Evolutionary conservation across 192 early-diverging fungal species (phyloP).

Genomic region (Martensiomyces pterosporus): DNA sequence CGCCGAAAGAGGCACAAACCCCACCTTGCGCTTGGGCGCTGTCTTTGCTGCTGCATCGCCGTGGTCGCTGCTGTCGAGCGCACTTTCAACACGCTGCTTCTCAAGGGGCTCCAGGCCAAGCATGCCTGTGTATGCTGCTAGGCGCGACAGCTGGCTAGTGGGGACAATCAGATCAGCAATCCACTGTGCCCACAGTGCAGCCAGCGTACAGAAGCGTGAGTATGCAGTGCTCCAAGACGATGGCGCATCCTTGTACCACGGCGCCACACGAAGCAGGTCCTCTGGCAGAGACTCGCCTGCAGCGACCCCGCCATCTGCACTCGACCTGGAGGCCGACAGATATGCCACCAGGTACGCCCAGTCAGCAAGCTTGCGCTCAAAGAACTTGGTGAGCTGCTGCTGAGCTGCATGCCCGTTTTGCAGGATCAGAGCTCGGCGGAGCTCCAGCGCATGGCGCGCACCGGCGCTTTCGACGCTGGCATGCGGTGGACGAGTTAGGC

Average conservation of each 20-base stretch:
- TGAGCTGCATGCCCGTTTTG: background rate
- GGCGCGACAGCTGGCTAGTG: background rate
- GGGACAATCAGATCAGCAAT: conserved; percentile 31
- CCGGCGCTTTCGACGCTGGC: background rate
- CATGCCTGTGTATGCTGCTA: conserved; percentile 26
- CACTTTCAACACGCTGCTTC: conserved; percentile 11
- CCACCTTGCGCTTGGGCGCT: conserved; percentile 22
- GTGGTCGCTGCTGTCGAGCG: background rate
- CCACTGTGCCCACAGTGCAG: conserved; percentile 39
- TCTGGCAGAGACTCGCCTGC: no score
- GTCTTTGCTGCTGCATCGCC: background rate
- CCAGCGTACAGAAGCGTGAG: conserved; percentile 27
- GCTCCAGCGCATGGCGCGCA: background rate
- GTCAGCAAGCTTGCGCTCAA: conserved; percentile 6
- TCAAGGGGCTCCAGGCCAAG: conserved; percentile 23
- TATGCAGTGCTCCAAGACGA: conserved; percentile 32
- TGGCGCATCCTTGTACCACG: conserved; percentile 11
- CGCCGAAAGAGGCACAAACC: conserved; percentile 43
- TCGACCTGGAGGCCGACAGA: background rate
- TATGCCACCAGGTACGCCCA: conserved; percentile 6
- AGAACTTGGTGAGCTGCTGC: conserved; percentile 17
- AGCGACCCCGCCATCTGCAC: no score
- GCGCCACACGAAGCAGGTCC: background rate
- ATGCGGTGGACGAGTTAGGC: conserved; percentile 4
- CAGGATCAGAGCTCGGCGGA: conserved; percentile 17